Evolutionary conservation across 371 early-diverging fungal genomes (phyloP), one percentile per base, ranked within the genome.

Genomic region (Apophysomyces sp.): DNA sequence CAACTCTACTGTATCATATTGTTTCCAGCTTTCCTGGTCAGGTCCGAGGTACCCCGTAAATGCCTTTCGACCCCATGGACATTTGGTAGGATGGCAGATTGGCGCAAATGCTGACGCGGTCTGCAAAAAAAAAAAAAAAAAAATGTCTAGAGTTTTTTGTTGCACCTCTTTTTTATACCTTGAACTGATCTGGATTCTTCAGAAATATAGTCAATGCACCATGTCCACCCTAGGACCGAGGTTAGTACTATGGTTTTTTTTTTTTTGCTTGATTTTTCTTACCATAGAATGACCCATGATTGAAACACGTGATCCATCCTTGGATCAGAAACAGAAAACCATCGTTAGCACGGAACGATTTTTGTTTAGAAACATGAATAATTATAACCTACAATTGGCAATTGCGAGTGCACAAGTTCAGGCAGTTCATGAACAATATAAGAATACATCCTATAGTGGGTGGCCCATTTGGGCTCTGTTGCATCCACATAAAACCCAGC

Each of bases 401-500:
- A 68, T 63, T 80, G 67, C 39, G 70, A 63, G 11, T 68, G 66
- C 7, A 94, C 55, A 7, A 93, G 55, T 28, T 68, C 62, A 41
- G 85, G 86, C 27, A 95, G 79, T 67, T 95, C 96, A 55, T 80
- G 67, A 32, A 84, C 84, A 57, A 94, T 74, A 71, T 95, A 94
- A 9, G 91, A 84, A 71, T 92, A 92, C 96, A 95, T 95, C 58
- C 86, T 79, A 74, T 92, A 95, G 77, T 87, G 73, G 40, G 81
- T 80, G 52, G 68, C 52, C 92, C 92, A 94, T 41, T 88, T 87
- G 5, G 75, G 82, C 62, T 86, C 80, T 2, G 90, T 89, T 5
- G 92, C 88, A 68, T 92, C 90, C 21, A 95, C 76, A 64, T 95
- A 94, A 71, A 93, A 95, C 18, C 94, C 90, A 26, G 96, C 96